Evolutionary conservation across 257 asterid genomes (phyloP), one percentile per base, ranked within the genome.

Genomic region (Lycium barbarum): DNA sequence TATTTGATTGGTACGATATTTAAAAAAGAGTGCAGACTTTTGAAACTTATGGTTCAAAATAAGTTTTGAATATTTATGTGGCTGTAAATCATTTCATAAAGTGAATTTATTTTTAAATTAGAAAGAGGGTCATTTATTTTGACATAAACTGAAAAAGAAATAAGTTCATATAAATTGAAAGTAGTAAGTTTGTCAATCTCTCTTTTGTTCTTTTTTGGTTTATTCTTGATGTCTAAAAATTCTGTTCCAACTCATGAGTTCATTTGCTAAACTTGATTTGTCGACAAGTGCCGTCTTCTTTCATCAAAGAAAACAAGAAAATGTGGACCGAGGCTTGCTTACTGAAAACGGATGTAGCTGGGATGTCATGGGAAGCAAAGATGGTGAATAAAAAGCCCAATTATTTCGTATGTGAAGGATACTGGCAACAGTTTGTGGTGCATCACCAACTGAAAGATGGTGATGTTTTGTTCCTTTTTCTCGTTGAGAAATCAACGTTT

Each of bases 271-370:
- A 36, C 3, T 15, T 38, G 51, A 67, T 7, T 73, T 11, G 1
- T 71, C 1, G 14, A 59, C 58, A n/a, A 20, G 20, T 73, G 59
- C 59, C 59, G 0, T 18, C 6, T 73, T 8, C 3, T 47, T 73
- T 73, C n/a, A 45, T 73, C 55, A 73, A 45, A 73, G 11, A n/a
- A 73, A 43, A 73, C 59, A 73, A 73, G 80, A 73, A 73, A 1
- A 2, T 73, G 9, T 12, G 45, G 36, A 38, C 58, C 36, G 45
- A 45, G 80, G 45, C 59, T 1, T 73, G 80, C 5, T 73, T 73
- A 45, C 9, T 73, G 40, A 45, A 40, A 71, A 71, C 54, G 0
- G 40, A 45, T n/a, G 58, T n/a, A 45, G 38, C 6, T 43, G 80
- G 36, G 1, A 43, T 17, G 35, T 43, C 5, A 3, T 73, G 80